Evolutionary conservation across 768 basidiomycete species (phyloP).

Genomic region (Tephrocybe sp.): DNA sequence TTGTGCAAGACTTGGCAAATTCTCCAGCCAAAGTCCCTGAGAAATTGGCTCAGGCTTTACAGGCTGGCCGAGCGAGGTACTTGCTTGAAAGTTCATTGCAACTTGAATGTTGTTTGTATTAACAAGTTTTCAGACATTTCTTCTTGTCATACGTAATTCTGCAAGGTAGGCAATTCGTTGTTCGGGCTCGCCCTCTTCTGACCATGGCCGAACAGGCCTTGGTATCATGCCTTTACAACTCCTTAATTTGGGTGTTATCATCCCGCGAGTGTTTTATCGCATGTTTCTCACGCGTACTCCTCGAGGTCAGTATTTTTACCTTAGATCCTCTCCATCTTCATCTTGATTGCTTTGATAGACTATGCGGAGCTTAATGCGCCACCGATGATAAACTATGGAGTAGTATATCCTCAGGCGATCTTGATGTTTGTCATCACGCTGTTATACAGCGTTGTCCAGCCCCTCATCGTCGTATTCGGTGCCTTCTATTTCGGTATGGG

Average conservation of each 20-base stretch:
- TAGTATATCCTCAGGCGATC: conserved; percentile 95
- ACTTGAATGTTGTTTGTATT: conserved; percentile 5
- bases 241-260: conserved; percentile 84
- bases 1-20: conserved; percentile 88
- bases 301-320: conserved; percentile 53
- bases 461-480: conserved; percentile 91
- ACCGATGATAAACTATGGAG: conserved; percentile 96
- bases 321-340: neutral
- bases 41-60: conserved; percentile 83
- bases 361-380: conserved; percentile 96
- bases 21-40: conserved; percentile 93
- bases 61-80: conserved; percentile 72
- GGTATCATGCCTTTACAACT: conserved; percentile 96
- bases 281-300: conserved; percentile 86
- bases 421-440: conserved; percentile 94
- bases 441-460: conserved; percentile 93
- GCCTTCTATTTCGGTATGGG: conserved; percentile 95
- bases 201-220: conserved; percentile 51
- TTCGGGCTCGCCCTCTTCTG: conserved; percentile 3
- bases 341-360: conserved; percentile 48
- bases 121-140: conserved; percentile 53
- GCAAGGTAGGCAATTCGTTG: conserved; percentile 49
- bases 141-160: conserved; percentile 83
- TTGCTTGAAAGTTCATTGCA: conserved; percentile 20
- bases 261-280: conserved; percentile 73